Evolutionary conservation across 768 basidiomycete species (phyloP), one percentile per base, ranked within the genome.

Genomic region (Podaxis sp.): DNA sequence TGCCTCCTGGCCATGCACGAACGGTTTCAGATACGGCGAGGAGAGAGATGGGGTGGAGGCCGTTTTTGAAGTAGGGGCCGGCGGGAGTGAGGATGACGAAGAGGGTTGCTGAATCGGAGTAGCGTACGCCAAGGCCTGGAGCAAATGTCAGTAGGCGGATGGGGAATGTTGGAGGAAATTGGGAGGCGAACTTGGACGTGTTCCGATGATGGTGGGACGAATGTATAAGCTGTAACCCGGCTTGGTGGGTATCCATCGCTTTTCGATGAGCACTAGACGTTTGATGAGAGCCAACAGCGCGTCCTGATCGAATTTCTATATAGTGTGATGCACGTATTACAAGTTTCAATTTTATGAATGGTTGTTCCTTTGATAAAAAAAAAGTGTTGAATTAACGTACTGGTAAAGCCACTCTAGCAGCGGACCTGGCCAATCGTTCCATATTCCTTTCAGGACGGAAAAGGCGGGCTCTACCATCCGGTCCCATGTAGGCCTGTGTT

Each of bases 401-500:
- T 1, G 91, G 92, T 15, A 93, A 77, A 0, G 90, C 90, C 52
- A 93, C 79, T 53, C 94, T 85, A 1, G 80, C 84, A 0, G 84
- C 84, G 22, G 89, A 91, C 37, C 81, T 78, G 50, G 81, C 78
- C 74, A 98, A 81, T 27, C 95, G 88, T 27, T 82, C 82, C 92
- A 96, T 94, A 73, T 96, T 96, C 72, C 83, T 75, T 33, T 91
- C 80, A 0, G 94, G 94, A 36, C 94, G 79, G 80, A 97, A 97
- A 40, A 96, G 74, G 6, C 90, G 80, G 1, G 87, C 81, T 55
- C 84, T 82, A 1, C 93, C 93, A 62, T 91, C 80, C n/a, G 85
- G 82, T 9, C 85, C 87, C 1, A 84, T 63, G 72, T 90, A 91
- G 0, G 91, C 50, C 49, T 40, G 24, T 17, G 19, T 50, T 22